A percentile compares a stretch with the other conserved stretches of the same genome.
These are phyloP conservation scores for Paracoccidioides brasiliensis DNA, from an alignment of 2,329 filamentous ascomycete genomes.

Conservation along the genomic window DNA sequence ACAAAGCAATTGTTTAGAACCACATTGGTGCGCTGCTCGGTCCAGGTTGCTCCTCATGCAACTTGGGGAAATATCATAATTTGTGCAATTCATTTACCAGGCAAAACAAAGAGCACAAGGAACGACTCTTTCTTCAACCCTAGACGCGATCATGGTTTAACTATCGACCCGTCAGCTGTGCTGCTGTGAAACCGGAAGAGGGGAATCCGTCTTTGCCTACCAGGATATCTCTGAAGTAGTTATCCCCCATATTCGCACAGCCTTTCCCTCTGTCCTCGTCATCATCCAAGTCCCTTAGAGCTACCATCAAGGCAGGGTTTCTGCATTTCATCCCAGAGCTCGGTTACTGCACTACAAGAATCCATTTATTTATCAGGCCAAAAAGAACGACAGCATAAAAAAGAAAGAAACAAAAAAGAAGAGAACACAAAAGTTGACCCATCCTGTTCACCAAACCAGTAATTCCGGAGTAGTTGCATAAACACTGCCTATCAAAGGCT, in stretches of 20 bases:
- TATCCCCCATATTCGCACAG: not conserved
- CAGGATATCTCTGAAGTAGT: not conserved
- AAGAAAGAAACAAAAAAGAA: not conserved
- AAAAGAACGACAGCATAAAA: not conserved
- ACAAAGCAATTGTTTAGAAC: not conserved
- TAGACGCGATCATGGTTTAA: too few species aligned
- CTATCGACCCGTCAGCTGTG: too few species aligned
- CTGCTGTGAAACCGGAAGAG: not conserved
- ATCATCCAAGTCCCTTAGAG: not conserved
- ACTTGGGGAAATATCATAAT: too few species aligned
- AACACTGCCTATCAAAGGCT: not conserved
- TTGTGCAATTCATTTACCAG: too few species aligned
- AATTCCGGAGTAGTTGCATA: not conserved
- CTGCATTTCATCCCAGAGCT: not conserved
- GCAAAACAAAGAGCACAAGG: too few species aligned
- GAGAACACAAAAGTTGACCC: too few species aligned
- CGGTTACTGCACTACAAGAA: not conserved
- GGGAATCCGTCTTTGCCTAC: not conserved
- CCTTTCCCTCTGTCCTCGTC: not conserved
- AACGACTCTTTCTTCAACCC: too few species aligned
- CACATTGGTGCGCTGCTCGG: not conserved
- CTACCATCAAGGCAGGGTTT: not conserved
- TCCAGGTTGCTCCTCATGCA: not conserved
- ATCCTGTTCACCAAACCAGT: not conserved
- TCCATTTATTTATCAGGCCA: not conserved